A percentile compares a stretch with the other conserved stretches of the same genome.
Conservation (phyloP, 768 basidiomycete genomes). For the Leccinum arenicola region DNA sequence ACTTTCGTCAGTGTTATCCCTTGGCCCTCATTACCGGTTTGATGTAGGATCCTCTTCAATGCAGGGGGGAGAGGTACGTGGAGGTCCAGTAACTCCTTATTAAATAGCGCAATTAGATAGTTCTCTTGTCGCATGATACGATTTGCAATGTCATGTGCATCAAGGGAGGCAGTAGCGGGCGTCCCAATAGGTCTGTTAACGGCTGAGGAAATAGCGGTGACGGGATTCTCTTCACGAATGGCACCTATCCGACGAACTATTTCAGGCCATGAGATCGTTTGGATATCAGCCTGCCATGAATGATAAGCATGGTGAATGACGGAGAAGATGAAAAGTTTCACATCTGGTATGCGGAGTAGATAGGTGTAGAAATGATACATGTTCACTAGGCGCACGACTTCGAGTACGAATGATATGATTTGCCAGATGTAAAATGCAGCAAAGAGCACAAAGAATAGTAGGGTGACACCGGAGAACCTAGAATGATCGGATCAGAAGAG, state of each 20-base stretch:
- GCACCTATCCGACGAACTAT: conserved; percentile 86
- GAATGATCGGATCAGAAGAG: conserved; percentile 15
- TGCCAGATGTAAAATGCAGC: conserved; percentile 89
- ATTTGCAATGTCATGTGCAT: conserved; percentile 97
- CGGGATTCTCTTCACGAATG: conserved; percentile 90
- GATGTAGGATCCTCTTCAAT: conserved; percentile 49
- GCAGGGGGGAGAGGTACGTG: conserved; percentile 70
- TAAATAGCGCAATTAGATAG: conserved; percentile 96
- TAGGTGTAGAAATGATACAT: conserved; percentile 98
- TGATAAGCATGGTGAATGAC: conserved; percentile 10
- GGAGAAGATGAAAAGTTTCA: conserved; percentile 35
- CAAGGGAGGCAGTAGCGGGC: conserved; percentile 79
- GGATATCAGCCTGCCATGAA: conserved; percentile 81
- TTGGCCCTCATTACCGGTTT: conserved; percentile 53
- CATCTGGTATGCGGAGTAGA: conserved; percentile 92
- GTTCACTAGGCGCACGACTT: conserved; percentile 76
- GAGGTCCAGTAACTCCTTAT: conserved; percentile 92
- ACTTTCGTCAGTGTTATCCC: conserved; percentile 83
- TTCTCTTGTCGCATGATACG: conserved; percentile 98
- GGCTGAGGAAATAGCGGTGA: conserved; percentile 79
- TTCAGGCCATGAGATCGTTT: conserved; percentile 96
- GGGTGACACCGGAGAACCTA: conserved; percentile 82
- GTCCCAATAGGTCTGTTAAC: conserved; percentile 49
- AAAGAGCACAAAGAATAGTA: conserved; percentile 83
- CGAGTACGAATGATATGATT: conserved; percentile 72